phyloP scores from a whole-genome alignment of 306 rosid species.

The Luffa acutangula region DNA sequence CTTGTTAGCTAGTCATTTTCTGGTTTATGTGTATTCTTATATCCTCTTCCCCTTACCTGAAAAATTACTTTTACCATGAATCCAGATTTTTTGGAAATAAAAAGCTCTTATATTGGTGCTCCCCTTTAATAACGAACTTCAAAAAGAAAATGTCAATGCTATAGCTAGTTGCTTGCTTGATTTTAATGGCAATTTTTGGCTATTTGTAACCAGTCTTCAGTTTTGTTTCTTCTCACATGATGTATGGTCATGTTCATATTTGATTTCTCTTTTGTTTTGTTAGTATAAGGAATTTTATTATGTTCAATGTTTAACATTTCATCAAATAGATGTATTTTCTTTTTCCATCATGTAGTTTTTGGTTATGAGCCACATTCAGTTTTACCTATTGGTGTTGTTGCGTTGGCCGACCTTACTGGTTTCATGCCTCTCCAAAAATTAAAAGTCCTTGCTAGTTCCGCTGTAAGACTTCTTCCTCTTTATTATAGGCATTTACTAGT shows the following conservation, averaged over 20 bases:
- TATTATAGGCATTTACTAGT: not conserved
- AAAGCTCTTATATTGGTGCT: not conserved
- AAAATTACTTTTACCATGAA: not conserved
- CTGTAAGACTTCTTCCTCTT: conserved; percentile 45
- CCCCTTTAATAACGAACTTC: not conserved
- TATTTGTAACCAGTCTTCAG: not conserved
- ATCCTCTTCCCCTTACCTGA: not conserved
- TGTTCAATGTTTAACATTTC: not conserved
- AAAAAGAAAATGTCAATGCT: not conserved
- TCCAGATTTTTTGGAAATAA: not conserved
- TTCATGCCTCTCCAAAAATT: conserved; percentile 86
- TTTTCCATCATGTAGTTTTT: conserved; percentile 42
- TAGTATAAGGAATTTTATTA: not conserved
- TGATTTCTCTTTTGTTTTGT: not conserved
- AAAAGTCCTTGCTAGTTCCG: conserved; percentile 90
- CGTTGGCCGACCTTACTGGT: conserved; percentile 72
- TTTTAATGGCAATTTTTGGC: not conserved
- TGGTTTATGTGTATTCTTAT: not conserved
- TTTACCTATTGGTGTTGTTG: conserved; percentile 76
- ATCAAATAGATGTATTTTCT: conserved; percentile 3
- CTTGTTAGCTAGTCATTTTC: not conserved
- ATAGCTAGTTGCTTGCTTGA: not conserved
- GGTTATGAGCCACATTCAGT: conserved; percentile 97
- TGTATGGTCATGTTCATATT: not conserved
- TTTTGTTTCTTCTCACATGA: not conserved